Conservation (phyloP, 2,329 filamentous ascomycete species). For the Pseudogymnoascus sp. region DNA sequence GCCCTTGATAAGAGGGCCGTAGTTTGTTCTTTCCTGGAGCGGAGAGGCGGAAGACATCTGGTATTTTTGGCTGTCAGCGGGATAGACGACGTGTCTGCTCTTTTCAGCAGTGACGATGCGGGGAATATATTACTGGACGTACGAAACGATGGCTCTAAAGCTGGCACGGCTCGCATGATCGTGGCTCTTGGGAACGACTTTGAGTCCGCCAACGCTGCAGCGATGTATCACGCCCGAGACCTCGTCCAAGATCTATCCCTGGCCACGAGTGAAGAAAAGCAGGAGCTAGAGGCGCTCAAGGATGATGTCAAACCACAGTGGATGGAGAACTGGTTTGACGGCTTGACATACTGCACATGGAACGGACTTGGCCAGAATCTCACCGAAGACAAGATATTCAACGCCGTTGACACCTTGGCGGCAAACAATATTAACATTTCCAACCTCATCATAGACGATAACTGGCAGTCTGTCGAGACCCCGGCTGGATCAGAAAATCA, state of each 20-base stretch:
- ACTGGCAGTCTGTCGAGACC: constrained; percentile 74
- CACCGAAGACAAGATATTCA: constrained; percentile 69
- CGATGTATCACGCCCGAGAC: constrained; percentile 79
- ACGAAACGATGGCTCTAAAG: constrained; percentile 56
- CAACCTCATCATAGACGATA: constrained; percentile 92
- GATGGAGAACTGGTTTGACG: constrained; percentile 86
- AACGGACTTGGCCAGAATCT: constrained; percentile 81
- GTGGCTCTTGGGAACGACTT: constrained; percentile 65
- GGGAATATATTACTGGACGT: constrained; percentile 62
- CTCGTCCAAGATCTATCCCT: constrained; percentile 43
- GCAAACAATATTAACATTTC: constrained; percentile 67
- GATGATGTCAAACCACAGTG: constrained; percentile 52
- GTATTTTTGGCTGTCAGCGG: constrained; percentile 74
- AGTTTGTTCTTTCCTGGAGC: constrained; percentile 66
- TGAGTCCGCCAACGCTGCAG: constrained; percentile 67
- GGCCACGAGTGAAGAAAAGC: constrained; percentile 34
- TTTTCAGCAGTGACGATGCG: constrained; percentile 56
- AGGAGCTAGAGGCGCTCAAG: constrained; percentile 38
- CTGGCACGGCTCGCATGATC: constrained; percentile 53
- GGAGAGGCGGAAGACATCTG: constrained; percentile 58
- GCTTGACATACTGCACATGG: constrained; percentile 95
- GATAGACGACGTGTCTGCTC: constrained; percentile 58
- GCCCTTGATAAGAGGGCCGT: constrained; percentile 69
- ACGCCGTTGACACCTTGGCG: constrained; percentile 64
- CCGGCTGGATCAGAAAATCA: constrained; percentile 36